A percentile compares a stretch with the other conserved stretches of the same genome.
These are phyloP conservation scores for Suaeda aralocaspica DNA, from an alignment of 148 eudicot genomes.

Conservation along the genomic window DNA sequence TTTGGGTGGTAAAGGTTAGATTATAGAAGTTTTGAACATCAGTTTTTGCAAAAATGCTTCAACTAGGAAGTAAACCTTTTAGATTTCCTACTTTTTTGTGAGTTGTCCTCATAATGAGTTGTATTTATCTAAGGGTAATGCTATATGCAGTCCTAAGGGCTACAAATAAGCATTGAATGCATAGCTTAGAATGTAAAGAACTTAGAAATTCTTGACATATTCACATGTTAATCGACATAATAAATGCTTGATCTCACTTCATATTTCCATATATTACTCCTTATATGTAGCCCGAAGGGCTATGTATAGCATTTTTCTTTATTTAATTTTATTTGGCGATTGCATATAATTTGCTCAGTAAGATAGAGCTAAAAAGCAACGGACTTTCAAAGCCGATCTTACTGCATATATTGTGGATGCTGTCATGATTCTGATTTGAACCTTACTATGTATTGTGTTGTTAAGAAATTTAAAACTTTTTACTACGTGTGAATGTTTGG, in stretches of 20 bases:
- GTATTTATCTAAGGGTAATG: too few species aligned
- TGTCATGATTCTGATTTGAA: constrained; percentile 8
- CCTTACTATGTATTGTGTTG: neutral
- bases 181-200: too few species aligned
- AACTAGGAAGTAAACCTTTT: neutral
- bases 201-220: too few species aligned
- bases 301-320: too few species aligned
- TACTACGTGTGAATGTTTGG: neutral
- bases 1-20: neutral
- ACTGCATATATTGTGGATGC: neutral
- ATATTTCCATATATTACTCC: too few species aligned
- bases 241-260: too few species aligned
- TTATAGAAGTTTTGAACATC: neutral
- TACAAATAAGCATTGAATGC: too few species aligned
- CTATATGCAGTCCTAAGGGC: too few species aligned
- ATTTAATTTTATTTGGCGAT: neutral
- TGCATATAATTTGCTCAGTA: neutral
- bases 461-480: neutral
- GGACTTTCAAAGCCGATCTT: neutral
- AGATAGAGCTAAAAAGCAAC: neutral
- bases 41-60: neutral
- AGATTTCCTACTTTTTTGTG: neutral
- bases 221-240: too few species aligned
- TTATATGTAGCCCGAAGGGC: too few species aligned
- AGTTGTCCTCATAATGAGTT: too few species aligned